A percentile compares a stretch with the other conserved stretches of the same genome.
phyloP scores from a whole-genome alignment of 805 yeast genomes.

The Kuraishia molischiana region DNA sequence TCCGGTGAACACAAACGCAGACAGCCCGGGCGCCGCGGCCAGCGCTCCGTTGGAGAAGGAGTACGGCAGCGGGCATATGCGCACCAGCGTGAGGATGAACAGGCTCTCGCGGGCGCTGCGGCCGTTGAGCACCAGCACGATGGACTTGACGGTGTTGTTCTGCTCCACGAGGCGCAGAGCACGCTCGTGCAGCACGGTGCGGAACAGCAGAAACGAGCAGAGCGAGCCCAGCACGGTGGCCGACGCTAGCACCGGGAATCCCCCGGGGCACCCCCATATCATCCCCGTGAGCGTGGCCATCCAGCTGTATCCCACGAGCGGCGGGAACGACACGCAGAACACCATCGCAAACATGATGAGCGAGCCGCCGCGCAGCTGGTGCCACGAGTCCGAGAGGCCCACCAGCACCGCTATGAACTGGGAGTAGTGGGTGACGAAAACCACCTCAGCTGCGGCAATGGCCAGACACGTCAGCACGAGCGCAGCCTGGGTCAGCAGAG shows the following conservation, averaged over 20 bases:
- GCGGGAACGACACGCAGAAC: conserved; percentile 78
- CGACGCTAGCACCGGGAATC: conserved; percentile 67
- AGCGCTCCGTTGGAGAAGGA: conserved; percentile 88
- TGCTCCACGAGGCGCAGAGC: conserved; percentile 52
- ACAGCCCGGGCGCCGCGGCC: conserved; percentile 75
- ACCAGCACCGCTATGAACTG: conserved; percentile 27
- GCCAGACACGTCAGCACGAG: conserved; percentile 4
- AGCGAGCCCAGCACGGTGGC: conserved; percentile 70
- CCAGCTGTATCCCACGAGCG: conserved; percentile 73
- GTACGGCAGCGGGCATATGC: conserved; percentile 90
- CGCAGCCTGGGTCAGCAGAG: conserved; percentile 4
- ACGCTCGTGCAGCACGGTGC: conserved; percentile 42
- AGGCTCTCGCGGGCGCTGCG: conserved; percentile 41
- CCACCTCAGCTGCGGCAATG: conserved; percentile 3
- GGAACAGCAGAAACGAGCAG: conserved; percentile 59
- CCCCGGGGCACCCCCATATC: conserved; percentile 66
- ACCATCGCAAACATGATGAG: conserved; percentile 41
- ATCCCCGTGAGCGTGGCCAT: conserved; percentile 64
- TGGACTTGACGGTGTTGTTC: conserved; percentile 61
- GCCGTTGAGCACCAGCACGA: conserved; percentile 65
- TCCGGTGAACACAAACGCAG: conserved; percentile 47
- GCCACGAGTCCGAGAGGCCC: conserved; percentile 34
- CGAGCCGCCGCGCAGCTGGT: conserved; percentile 27
- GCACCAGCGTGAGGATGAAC: conserved; percentile 55
- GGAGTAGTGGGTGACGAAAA: conserved; percentile 25